Evolutionary conservation across 148 eudicot species (phyloP).

Genomic region (Salicornia ramosissima): DNA sequence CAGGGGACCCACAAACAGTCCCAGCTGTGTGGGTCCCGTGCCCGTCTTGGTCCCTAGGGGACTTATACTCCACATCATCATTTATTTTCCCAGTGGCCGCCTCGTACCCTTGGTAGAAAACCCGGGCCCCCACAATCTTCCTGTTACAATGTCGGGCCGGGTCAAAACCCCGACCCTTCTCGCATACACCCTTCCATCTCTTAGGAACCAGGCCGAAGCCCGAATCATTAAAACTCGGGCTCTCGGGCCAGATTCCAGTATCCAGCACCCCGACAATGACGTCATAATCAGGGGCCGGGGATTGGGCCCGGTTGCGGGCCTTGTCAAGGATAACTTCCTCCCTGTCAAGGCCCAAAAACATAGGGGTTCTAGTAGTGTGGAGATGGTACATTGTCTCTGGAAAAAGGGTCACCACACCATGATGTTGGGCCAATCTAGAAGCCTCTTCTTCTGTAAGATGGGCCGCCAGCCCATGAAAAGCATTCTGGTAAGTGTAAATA

Average conservation of each 20-base stretch:
- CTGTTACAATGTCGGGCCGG: conserved; percentile 49
- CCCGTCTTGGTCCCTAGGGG: conserved; percentile 84
- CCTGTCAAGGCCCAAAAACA: conserved; percentile 60
- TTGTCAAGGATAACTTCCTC: conserved; percentile 23
- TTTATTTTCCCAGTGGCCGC: conserved; percentile 69
- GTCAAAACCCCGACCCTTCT: conserved; percentile 54
- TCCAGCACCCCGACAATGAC: conserved; percentile 85
- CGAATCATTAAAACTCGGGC: conserved; percentile 76
- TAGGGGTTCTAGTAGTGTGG: conserved; percentile 81
- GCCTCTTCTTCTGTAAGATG: conserved; percentile 53
- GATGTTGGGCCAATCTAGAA: conserved; percentile 22
- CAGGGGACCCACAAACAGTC: conserved; percentile 72
- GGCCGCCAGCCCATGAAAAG: conserved; percentile 84
- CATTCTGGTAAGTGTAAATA: conserved; percentile 61
- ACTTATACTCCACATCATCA: conserved; percentile 59
- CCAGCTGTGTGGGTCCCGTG: conserved; percentile 93
- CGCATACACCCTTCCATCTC: conserved; percentile 75
- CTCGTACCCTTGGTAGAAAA: conserved; percentile 74
- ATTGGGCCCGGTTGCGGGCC: conserved; percentile 19
- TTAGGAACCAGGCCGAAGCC: conserved; percentile 48
- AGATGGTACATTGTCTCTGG: conserved; percentile 55
- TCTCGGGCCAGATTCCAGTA: conserved; percentile 97
- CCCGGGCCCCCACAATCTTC: conserved; percentile 73
- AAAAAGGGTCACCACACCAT: conserved; percentile 50
- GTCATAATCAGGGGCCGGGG: conserved; percentile 32